Evolutionary conservation across 2,329 filamentous ascomycete species (phyloP).

Genomic region (Aspergillus arachidicola): DNA sequence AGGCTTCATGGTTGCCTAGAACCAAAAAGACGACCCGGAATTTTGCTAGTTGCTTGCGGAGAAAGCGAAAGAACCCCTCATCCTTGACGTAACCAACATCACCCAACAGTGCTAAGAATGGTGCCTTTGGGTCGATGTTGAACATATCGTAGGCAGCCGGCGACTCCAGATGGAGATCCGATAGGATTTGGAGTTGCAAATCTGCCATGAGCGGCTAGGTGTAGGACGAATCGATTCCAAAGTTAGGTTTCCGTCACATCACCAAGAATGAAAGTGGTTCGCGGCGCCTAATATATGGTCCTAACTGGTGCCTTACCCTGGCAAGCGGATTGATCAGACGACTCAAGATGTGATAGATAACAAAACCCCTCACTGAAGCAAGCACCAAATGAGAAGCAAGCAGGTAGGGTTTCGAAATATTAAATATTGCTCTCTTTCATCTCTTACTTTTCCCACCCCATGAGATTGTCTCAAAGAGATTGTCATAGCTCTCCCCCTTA

Average conservation of each 20-base stretch:
- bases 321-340: not conserved
- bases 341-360: not conserved
- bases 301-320: not conserved
- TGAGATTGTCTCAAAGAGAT: too few relatives aligned
- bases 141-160: slow-evolving; percentile 51
- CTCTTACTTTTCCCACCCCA: too few relatives aligned
- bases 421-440: not conserved
- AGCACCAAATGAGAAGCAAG: not conserved
- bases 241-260: too few relatives aligned
- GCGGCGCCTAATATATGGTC: not conserved
- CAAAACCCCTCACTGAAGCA: not conserved
- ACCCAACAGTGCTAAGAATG: slow-evolving; percentile 55
- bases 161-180: slow-evolving; percentile 57
- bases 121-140: slow-evolving; percentile 46
- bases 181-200: slow-evolving; percentile 47
- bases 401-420: not conserved
- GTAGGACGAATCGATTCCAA: too few relatives aligned
- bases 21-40: slow-evolving; percentile 54
- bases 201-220: not conserved
- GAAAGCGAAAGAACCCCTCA: slow-evolving; percentile 43
- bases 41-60: slow-evolving; percentile 46
- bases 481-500: too few relatives aligned
- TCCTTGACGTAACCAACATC: slow-evolving; percentile 51
- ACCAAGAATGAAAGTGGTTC: not conserved
- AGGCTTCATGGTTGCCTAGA: slow-evolving; percentile 58